Evolutionary conservation across 2,329 filamentous ascomycete genomes (phyloP).

Genomic region (Calonectria montana): DNA sequence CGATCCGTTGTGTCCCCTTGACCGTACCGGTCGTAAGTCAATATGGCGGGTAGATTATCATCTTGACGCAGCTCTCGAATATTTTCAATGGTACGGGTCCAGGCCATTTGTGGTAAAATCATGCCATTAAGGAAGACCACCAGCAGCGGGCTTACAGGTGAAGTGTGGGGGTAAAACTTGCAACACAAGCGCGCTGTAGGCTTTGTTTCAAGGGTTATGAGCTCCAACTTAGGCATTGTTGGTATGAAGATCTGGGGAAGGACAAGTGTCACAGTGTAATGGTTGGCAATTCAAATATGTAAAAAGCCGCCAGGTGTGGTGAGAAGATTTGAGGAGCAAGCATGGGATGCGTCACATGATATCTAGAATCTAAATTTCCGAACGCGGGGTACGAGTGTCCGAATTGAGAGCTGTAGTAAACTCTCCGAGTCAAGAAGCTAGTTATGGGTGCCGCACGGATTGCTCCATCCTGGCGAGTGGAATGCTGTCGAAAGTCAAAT

Average conservation of each 20-base stretch:
- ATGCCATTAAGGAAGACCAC: conserved; percentile 42
- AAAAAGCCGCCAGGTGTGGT: not conserved
- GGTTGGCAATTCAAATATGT: not conserved
- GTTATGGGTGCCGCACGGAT: not conserved
- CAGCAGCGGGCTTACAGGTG: not conserved
- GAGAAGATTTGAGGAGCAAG: not conserved
- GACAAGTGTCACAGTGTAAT: not conserved
- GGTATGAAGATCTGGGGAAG: not conserved
- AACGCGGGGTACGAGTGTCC: not conserved
- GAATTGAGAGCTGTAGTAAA: not conserved
- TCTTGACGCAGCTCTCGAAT: not conserved
- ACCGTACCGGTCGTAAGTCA: conserved; percentile 69
- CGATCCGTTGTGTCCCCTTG: conserved; percentile 59
- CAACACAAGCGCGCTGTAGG: conserved; percentile 31
- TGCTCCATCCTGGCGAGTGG: not conserved
- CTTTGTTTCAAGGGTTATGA: conserved; percentile 32
- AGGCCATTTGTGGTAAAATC: conserved; percentile 31
- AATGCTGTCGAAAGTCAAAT: not conserved
- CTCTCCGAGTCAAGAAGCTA: not conserved
- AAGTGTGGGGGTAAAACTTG: conserved; percentile 16
- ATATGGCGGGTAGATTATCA: conserved; percentile 46
- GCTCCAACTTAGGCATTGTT: not conserved
- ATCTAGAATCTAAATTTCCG: not conserved
- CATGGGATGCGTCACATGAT: not conserved
- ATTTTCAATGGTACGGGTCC: conserved; percentile 25